phyloP scores from a whole-genome alignment of 208 protist genomes.

The Willaertia magna region DNA sequence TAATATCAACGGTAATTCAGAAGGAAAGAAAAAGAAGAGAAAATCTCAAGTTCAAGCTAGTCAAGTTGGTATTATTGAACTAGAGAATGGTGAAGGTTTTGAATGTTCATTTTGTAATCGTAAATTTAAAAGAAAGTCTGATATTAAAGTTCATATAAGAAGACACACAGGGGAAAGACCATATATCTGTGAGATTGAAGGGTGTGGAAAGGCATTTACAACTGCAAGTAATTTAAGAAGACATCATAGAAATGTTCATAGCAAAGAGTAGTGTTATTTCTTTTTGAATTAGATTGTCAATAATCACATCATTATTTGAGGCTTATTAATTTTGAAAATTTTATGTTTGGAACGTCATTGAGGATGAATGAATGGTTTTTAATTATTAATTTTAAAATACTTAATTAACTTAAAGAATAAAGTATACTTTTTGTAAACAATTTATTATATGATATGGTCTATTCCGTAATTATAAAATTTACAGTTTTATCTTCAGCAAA shows the following conservation, averaged over 20 bases:
- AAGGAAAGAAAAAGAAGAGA: neutral
- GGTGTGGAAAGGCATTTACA: neutral
- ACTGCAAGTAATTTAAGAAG: neutral
- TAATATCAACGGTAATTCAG: neutral
- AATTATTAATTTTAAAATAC: no score
- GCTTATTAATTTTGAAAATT: no score
- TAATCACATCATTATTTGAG: no score
- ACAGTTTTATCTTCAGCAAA: no score
- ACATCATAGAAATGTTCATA: neutral
- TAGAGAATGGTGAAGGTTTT: neutral
- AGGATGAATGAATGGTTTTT: no score
- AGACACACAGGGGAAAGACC: neutral
- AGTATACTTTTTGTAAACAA: no score
- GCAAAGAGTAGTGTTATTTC: neutral
- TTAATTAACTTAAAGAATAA: no score
- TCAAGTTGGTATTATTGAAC: neutral
- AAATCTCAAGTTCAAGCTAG: neutral
- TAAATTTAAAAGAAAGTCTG: neutral
- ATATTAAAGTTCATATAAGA: neutral
- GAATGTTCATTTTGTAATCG: neutral
- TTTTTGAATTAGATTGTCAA: no score
- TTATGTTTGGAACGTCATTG: no score
- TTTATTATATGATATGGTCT: no score
- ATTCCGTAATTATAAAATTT: no score
- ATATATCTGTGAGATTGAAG: neutral